phyloP scores from a whole-genome alignment of 2,329 filamentous ascomycete species.

The Fusarium verticillioides region DNA sequence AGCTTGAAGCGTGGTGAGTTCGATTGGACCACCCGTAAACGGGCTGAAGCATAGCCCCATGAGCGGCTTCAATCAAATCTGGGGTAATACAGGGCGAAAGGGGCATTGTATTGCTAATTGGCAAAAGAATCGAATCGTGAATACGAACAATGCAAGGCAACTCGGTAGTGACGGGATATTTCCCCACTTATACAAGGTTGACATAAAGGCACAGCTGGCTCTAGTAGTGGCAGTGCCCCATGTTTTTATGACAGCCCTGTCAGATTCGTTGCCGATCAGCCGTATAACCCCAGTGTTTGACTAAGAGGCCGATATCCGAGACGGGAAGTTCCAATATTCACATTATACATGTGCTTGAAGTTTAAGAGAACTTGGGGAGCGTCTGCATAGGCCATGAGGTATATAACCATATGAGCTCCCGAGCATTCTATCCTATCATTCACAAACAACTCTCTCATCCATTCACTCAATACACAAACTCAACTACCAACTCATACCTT shows the following conservation, averaged over 20 bases:
- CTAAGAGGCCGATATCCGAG: background rate
- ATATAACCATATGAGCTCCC: background rate
- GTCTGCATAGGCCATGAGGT: background rate
- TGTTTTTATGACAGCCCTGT: background rate
- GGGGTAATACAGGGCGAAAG: background rate
- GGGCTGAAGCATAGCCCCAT: background rate
- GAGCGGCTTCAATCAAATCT: background rate
- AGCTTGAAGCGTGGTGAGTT: rapidly evolving
- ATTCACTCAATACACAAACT: background rate
- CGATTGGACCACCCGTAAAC: background rate
- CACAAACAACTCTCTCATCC: background rate
- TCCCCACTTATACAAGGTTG: background rate
- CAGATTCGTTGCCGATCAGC: background rate
- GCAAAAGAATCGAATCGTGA: background rate
- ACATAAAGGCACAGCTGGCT: background rate
- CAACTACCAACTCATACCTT: background rate
- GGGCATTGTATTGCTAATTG: background rate
- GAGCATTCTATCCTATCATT: background rate
- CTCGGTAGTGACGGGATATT: background rate
- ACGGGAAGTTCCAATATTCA: background rate
- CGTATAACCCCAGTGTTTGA: background rate
- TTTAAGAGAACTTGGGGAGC: rapidly evolving
- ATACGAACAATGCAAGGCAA: background rate
- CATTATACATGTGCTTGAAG: background rate
- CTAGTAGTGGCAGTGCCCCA: background rate